Conservation (phyloP, 2,329 filamentous ascomycete genomes). For the Sarocladiaceae sp. region DNA sequence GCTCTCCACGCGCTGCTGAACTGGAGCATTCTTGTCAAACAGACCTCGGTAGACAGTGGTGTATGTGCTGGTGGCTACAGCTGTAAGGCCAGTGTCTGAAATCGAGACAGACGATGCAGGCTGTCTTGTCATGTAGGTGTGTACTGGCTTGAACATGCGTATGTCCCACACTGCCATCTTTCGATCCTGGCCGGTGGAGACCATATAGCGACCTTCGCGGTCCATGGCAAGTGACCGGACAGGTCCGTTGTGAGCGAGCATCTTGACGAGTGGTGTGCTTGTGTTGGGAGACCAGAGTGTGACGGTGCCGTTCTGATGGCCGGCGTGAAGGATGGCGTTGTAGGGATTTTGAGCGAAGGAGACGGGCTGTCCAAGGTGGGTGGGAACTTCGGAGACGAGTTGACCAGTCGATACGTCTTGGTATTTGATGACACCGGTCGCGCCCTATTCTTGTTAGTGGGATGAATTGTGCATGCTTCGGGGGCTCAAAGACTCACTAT, state of each 20-base stretch:
- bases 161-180: conserved; percentile 97
- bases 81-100: conserved; percentile 82
- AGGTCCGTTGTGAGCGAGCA: conserved; percentile 84
- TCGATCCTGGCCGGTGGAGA: conserved; percentile 82
- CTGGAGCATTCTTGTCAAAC: conserved; percentile 66
- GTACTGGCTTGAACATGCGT: conserved; percentile 87
- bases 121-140: conserved; percentile 78
- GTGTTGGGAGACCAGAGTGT: conserved; percentile 95
- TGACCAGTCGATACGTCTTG: conserved; percentile 94
- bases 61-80: conserved; percentile 87
- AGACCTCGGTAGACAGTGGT: conserved; percentile 88
- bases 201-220: conserved; percentile 91
- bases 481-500: conserved; percentile 52
- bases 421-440: conserved; percentile 83
- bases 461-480: rapidly evolving
- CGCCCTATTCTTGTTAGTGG: conserved; percentile 47
- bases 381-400: conserved; percentile 79
- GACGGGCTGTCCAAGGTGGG: conserved; percentile 77
- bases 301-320: conserved; percentile 92
- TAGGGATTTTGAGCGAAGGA: conserved; percentile 84
- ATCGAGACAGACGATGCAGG: conserved; percentile 83
- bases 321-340: conserved; percentile 88
- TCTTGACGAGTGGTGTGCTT: conserved; percentile 80
- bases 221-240: conserved; percentile 84
- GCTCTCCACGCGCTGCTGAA: conserved; percentile 75